These are phyloP conservation scores for Kwoniella dejecticola DNA, from an alignment of 768 basidiomycete genomes.

Conservation along the genomic window DNA sequence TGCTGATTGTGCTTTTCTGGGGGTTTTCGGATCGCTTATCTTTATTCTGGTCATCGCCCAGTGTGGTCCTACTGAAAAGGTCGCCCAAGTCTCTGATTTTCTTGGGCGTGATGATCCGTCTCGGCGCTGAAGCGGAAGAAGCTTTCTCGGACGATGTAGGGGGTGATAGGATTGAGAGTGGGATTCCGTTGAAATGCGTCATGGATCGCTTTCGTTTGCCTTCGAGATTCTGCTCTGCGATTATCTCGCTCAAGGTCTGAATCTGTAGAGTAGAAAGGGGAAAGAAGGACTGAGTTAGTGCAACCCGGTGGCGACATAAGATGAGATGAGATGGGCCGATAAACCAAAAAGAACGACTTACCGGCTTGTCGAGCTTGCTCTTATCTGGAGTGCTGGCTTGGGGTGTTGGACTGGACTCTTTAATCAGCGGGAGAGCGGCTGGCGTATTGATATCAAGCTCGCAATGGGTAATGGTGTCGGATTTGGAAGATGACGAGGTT, in stretches of 20 bases:
- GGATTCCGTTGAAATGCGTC: constrained; percentile 13
- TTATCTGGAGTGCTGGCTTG: no score
- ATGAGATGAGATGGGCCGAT: no score
- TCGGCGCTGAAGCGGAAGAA: neutral
- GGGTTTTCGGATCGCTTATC: neutral
- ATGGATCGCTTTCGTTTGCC: constrained; percentile 13
- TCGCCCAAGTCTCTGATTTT: constrained; percentile 6
- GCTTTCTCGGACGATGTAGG: neutral
- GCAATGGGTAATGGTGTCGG: no score
- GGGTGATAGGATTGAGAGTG: neutral
- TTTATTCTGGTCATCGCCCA: neutral
- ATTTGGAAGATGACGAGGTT: no score
- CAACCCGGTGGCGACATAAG: neutral
- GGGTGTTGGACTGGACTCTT: no score
- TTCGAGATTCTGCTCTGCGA: neutral
- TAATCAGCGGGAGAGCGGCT: no score
- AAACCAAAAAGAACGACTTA: no score
- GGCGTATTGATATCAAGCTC: no score
- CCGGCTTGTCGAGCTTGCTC: no score
- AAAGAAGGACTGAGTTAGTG: neutral
- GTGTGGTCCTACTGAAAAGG: neutral
- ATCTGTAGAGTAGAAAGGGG: no score
- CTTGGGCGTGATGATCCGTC: neutral
- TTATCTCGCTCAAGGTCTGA: neutral
- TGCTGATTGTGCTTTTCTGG: no score